Base-by-base conservation (phyloP, 2,329 filamentous ascomycete genomes). In the Diaporthe sp. region DNA sequence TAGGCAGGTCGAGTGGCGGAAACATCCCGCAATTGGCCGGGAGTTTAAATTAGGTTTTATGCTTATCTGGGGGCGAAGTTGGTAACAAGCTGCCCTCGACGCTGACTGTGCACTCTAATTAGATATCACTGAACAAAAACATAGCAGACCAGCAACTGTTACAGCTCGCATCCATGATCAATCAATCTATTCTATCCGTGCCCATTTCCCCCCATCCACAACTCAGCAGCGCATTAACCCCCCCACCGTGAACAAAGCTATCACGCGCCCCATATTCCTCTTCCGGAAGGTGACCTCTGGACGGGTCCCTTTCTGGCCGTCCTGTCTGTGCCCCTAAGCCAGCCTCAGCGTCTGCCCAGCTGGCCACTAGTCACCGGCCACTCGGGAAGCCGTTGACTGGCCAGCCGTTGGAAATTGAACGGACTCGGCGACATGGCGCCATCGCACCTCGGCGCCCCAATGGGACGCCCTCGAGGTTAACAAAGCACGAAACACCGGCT, bases 41-140 rank as follows among this genome's bases (percentile, higher is more conserved):
- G 65, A 42, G 34, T 19, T 69, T 69, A 69, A 55, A 69, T 69
- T 55, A 69, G 34, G 65, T 69, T 69, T 69, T 69, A 69, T 69
- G 65, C 65, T 69, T 69, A 69, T 69, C 65, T 69, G 46, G 65
- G 46, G 65, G 65, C 22, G 8, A 68, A 68, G 22, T 51, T 68
- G 19, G 39, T 8, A 46, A 9, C 13, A n/a, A n/a, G 57, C 22
- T 39, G 8, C 34, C 9, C 57, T 42, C 34, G 34, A 34, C 34
- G 34, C 57, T 17, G 2, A 15, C 37, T 39, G 37, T 39, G 37
- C 37, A 39, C 37, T 39, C 37, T 39, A 13, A 12, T 5, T 12
- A 13, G 12, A 39, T 39, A 39, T 12, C 10, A 39, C 37, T 13
- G 37, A 4, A 39, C 12, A 13, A 39, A 39, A 39, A 39, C 37